phyloP scores from a whole-genome alignment of 106 monocot species.

The Dendrobium nobile region DNA sequence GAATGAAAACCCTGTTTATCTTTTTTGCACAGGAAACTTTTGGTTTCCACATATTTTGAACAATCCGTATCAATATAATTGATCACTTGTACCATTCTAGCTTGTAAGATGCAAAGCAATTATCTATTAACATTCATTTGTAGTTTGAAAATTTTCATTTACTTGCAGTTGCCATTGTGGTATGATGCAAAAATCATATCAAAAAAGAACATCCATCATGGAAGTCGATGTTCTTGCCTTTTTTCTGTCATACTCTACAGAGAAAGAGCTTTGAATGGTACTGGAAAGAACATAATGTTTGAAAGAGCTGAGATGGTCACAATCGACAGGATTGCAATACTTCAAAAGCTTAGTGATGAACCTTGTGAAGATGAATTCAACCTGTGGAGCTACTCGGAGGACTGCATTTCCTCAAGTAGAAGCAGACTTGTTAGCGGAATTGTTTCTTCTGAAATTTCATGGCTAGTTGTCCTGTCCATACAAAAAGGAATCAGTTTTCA shows the following conservation, averaged over 20 bases:
- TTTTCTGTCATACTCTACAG: slow-evolving; percentile 41
- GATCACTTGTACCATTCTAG: background rate
- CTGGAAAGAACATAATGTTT: slow-evolving; percentile 3
- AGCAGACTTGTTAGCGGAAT: slow-evolving; percentile 27
- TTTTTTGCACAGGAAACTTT: background rate
- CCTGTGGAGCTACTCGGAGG: slow-evolving; percentile 28
- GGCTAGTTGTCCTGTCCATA: slow-evolving; percentile 44
- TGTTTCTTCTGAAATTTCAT: slow-evolving; percentile 47
- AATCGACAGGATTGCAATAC: slow-evolving; percentile 48
- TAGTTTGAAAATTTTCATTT: background rate
- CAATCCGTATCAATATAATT: background rate
- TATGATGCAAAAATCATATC: slow-evolving; percentile 63
- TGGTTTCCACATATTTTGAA: too few relatives aligned
- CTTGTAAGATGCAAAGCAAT: background rate
- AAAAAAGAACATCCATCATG: slow-evolving; percentile 34
- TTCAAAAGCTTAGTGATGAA: slow-evolving; percentile 43
- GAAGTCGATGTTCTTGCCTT: slow-evolving; percentile 34
- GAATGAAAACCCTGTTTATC: background rate
- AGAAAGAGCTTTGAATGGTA: slow-evolving; percentile 10
- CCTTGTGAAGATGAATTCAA: slow-evolving; percentile 25
- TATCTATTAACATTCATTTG: background rate
- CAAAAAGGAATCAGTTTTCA: slow-evolving; percentile 33
- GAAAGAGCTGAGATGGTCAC: slow-evolving; percentile 29
- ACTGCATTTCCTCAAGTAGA: slow-evolving; percentile 22
- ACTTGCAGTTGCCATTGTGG: slow-evolving; percentile 41